Conservation (phyloP, 2,329 filamentous ascomycete species). For the Alternaria solani region DNA sequence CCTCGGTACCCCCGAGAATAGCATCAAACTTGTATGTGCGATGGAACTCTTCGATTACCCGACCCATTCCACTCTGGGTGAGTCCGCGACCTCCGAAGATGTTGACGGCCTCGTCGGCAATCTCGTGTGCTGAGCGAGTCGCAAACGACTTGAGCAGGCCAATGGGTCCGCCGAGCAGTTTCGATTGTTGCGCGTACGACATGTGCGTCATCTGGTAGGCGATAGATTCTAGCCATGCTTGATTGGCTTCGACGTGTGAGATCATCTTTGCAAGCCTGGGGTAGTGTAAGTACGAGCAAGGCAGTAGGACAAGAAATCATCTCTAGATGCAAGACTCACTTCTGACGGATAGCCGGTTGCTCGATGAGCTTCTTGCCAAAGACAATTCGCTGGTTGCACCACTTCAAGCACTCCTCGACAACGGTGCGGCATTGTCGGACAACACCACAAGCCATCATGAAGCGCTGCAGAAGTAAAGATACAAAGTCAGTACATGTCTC, state of each 20-base stretch:
- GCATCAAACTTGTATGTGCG: conserved; percentile 77
- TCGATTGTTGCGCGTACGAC: conserved; percentile 78
- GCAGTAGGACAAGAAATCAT: neutral
- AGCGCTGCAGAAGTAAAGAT: conserved; percentile 51
- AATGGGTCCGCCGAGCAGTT: conserved; percentile 80
- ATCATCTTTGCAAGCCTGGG: conserved; percentile 83
- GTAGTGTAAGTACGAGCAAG: conserved; percentile 8
- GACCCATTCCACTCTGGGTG: conserved; percentile 84
- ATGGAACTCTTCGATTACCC: conserved; percentile 83
- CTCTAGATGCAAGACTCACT: conserved; percentile 58
- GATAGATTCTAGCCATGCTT: conserved; percentile 84
- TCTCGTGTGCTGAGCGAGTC: conserved; percentile 80
- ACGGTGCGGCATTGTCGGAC: conserved; percentile 72
- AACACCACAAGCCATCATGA: conserved; percentile 74
- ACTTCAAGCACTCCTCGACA: conserved; percentile 86
- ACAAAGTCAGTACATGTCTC: too few relatives aligned
- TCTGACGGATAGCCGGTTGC: conserved; percentile 81
- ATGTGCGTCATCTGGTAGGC: conserved; percentile 90
- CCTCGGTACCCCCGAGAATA: conserved; percentile 78
- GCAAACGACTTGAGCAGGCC: conserved; percentile 81
- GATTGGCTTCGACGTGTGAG: conserved; percentile 78
- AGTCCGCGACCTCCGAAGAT: conserved; percentile 85
- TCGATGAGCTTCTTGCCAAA: conserved; percentile 84
- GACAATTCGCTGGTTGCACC: conserved; percentile 85
- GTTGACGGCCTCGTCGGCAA: conserved; percentile 83